These are phyloP conservation scores for Thinopyrum elongatum DNA, from an alignment of 176 grass and related monocot species.

Conservation along the genomic window DNA sequence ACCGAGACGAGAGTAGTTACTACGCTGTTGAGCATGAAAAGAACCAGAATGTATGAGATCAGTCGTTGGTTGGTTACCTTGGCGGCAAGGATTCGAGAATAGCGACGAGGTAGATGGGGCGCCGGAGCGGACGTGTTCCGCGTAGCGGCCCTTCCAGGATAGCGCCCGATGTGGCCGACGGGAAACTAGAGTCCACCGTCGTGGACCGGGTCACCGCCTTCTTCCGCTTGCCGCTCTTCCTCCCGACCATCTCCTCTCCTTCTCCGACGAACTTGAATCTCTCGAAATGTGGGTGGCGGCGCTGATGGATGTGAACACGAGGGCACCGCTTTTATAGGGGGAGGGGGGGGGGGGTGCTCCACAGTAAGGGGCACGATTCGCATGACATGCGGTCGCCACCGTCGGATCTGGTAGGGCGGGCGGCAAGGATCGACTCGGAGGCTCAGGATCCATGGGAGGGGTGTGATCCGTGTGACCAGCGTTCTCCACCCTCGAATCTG, in stretches of 20 bases:
- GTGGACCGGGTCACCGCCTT: not conserved
- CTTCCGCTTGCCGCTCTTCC: not conserved
- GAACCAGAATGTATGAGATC: not conserved
- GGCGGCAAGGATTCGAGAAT: slow-evolving; percentile 34
- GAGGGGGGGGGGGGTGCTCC: too few relatives aligned
- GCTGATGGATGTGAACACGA: too few relatives aligned
- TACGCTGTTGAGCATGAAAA: not conserved
- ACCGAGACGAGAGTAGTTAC: not conserved
- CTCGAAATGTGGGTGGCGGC: too few relatives aligned
- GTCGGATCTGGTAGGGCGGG: too few relatives aligned
- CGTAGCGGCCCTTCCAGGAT: slow-evolving; percentile 49
- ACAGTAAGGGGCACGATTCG: not conserved
- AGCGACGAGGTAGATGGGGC: slow-evolving; percentile 31
- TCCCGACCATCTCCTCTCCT: not conserved
- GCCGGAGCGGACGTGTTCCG: slow-evolving; percentile 26
- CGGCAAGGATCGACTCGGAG: too few relatives aligned
- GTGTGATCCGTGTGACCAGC: too few relatives aligned
- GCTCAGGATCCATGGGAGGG: too few relatives aligned
- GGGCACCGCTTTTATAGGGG: not conserved
- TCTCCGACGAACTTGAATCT: not conserved
- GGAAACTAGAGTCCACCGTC: slow-evolving; percentile 66
- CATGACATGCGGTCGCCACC: too few relatives aligned
- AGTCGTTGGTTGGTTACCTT: not conserved
- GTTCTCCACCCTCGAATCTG: too few relatives aligned
- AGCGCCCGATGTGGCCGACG: slow-evolving; percentile 57